phyloP scores from a whole-genome alignment of 78 protist species.

The Dictyostelium firmibasis region DNA sequence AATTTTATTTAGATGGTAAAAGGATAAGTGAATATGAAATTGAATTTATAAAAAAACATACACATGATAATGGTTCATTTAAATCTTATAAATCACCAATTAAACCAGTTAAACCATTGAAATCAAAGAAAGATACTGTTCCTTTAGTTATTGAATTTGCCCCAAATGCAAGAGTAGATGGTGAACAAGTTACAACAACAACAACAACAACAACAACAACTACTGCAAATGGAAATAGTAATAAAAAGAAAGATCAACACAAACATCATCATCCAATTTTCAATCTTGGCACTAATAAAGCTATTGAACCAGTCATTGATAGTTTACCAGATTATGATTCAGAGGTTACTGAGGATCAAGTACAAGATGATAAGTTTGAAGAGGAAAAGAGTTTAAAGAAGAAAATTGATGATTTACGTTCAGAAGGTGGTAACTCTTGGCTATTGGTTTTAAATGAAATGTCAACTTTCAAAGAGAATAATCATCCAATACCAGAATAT shows the following conservation, averaged over 20 bases:
- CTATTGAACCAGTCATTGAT: neutral
- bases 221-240: neutral
- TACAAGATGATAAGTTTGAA: slow-evolving; percentile 4
- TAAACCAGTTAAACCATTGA: slow-evolving; percentile 23
- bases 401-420: slow-evolving; percentile 26
- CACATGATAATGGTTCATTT: neutral
- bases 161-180: slow-evolving; percentile 28
- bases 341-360: neutral
- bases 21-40: neutral
- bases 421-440: slow-evolving; percentile 72
- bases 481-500: neutral
- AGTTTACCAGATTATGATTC: slow-evolving; percentile 3
- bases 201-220: neutral
- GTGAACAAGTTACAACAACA: neutral
- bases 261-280: slow-evolving; percentile 14
- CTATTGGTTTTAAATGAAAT: slow-evolving; percentile 57
- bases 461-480: neutral
- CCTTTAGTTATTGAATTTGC: slow-evolving; percentile 25
- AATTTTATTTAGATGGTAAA: slow-evolving; percentile 56
- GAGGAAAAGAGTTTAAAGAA: slow-evolving; percentile 34
- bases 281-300: neutral
- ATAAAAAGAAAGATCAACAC: neutral
- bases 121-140: slow-evolving; percentile 8
- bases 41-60: slow-evolving; percentile 37
- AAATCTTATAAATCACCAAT: neutral